Base-by-base conservation (phyloP, 495 filamentous ascomycete genomes). In the Neurospora sp. region DNA sequence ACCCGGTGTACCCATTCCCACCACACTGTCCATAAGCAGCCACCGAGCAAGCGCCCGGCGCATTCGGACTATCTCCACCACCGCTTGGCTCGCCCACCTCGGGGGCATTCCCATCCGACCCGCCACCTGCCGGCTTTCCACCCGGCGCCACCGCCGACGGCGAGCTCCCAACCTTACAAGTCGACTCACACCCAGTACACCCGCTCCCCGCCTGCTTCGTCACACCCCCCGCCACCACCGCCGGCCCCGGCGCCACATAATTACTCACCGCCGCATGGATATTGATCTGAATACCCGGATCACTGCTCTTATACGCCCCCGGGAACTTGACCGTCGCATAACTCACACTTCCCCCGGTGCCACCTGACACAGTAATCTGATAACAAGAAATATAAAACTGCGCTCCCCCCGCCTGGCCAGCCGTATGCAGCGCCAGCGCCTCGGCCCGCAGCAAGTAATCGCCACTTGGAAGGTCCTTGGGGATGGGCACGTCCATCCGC, bases 381-480 rank as follows among this genome's bases (percentile, higher is more conserved):
- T 84, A 87, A 79, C 85, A 87, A 38, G 82, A 83, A 62, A 87
- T 78, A 73, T 88, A 87, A 74, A 87, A 85, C 78, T 88, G 86
- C 4, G 82, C 86, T 35, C 40, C 77, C 77, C 44, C 75, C 74
- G 5, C 78, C 46, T 75, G 75, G n/a, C 73, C 79, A 31, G 86
- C 86, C 6, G 84, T 80, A 74, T 88, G 86, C 39, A 88, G 80
- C 6, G 86, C 86, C 20, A 87, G 78, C 11, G 82, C 83, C 78
- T 88, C 86, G 46, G 85, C 86, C 23, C 86, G 82, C 35, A 88
- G 77, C 4, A 88, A 81, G 74, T 88, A 88, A 74, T 88, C 85
- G 70, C 86, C 86, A 8, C 82, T 74, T 4, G 82, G 79, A 38
- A 87, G 77, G 74, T 86, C 83, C 9, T 79, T 31, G 16, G 86